These are phyloP conservation scores for Staphylotrichum longicolle DNA, from an alignment of 495 filamentous ascomycete genomes.

Conservation along the genomic window DNA sequence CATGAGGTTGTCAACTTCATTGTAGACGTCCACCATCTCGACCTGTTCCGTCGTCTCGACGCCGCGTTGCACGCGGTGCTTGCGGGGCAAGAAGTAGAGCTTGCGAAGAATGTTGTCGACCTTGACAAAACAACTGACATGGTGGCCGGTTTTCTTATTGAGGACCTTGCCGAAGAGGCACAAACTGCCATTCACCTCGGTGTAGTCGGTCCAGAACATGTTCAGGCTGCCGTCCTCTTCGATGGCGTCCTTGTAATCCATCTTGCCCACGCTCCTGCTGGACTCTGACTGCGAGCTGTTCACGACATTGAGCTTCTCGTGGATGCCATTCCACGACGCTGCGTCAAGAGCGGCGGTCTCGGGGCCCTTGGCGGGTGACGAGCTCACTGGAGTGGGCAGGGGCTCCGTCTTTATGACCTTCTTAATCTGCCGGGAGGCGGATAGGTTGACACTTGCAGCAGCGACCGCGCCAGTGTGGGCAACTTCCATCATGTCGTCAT, in stretches of 20 bases:
- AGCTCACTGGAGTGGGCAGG: slow-evolving; percentile 67
- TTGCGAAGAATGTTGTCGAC: slow-evolving; percentile 93
- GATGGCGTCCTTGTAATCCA: slow-evolving; percentile 73
- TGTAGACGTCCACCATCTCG: slow-evolving; percentile 83
- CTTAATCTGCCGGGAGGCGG: slow-evolving; percentile 74
- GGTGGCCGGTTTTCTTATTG: slow-evolving; percentile 75
- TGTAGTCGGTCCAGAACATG: slow-evolving; percentile 97
- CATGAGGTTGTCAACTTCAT: slow-evolving; percentile 85
- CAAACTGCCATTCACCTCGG: slow-evolving; percentile 85
- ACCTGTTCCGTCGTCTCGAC: slow-evolving; percentile 75
- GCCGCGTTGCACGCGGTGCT: slow-evolving; percentile 57
- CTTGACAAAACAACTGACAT: slow-evolving; percentile 92
- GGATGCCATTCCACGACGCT: slow-evolving; percentile 87
- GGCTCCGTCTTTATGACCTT: slow-evolving; percentile 66
- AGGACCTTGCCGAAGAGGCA: slow-evolving; percentile 96
- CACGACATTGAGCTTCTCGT: slow-evolving; percentile 80
- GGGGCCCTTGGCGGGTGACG: slow-evolving; percentile 64
- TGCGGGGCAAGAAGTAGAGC: slow-evolving; percentile 86
- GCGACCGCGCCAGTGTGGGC: slow-evolving; percentile 69
- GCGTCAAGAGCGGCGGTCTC: slow-evolving; percentile 61
- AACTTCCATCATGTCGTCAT: slow-evolving; percentile 83
- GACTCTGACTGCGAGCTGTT: slow-evolving; percentile 58
- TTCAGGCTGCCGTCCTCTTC: slow-evolving; percentile 88
- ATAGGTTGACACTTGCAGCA: slow-evolving; percentile 75
- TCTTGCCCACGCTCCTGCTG: slow-evolving; percentile 65